Percentiles rank a stretch among this genome's conserved stretches.
Conservation (phyloP, 371 early-diverging fungal genomes). For the Rhizopus delemar region DNA sequence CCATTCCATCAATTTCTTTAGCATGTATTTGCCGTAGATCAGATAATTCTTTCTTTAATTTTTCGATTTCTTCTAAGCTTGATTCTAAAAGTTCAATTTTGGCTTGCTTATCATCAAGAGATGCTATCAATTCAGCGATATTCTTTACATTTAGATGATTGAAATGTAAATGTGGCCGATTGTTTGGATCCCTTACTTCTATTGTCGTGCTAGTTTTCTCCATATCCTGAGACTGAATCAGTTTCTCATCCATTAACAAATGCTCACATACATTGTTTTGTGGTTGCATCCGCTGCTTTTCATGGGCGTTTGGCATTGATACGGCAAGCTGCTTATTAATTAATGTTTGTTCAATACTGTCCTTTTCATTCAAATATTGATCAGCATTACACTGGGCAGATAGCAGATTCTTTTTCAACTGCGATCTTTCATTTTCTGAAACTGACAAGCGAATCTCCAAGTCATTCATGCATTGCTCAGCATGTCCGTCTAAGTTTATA, state of each 20-base stretch:
- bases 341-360: constrained; percentile 7
- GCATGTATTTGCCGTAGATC: constrained; percentile 25
- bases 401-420: neutral
- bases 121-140: constrained; percentile 10
- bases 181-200: neutral
- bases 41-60: constrained; percentile 22
- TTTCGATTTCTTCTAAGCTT: constrained; percentile 29
- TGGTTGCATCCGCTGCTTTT: constrained; percentile 19
- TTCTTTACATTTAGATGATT: constrained; percentile 12
- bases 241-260: too few relatives aligned
- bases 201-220: neutral
- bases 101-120: constrained; percentile 16
- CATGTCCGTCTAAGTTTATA: constrained; percentile 34
- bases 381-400: neutral
- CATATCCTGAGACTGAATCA: constrained; percentile 1
- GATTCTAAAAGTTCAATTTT: constrained; percentile 23
- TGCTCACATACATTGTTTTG: too few relatives aligned
- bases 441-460: constrained; percentile 30
- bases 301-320: constrained; percentile 20
- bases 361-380: neutral
- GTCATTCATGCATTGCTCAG: constrained; percentile 42
- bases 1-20: constrained; percentile 21
- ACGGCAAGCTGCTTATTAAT: constrained; percentile 17
- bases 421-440: constrained; percentile 2
- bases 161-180: neutral